phyloP scores from a whole-genome alignment of 768 basidiomycete species.

The Tricholoma sp. region DNA sequence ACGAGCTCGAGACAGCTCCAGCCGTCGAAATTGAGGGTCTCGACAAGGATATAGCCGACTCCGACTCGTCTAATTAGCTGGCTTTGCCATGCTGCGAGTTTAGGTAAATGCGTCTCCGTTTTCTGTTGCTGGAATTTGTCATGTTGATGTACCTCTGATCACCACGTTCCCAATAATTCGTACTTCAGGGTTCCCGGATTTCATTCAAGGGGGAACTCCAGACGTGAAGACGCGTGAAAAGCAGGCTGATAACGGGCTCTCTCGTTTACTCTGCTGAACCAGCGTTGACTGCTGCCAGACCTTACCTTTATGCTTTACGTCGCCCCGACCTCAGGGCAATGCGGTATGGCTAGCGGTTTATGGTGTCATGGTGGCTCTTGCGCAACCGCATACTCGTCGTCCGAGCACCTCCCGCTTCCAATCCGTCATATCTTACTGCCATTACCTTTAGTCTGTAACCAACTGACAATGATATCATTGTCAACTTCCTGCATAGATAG shows the following conservation, averaged over 20 bases:
- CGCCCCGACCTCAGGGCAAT: too few relatives aligned
- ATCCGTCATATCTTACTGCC: too few relatives aligned
- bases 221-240: neutral
- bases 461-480: too few relatives aligned
- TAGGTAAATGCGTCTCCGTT: neutral
- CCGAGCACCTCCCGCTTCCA: too few relatives aligned
- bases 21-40: slow-evolving; percentile 62
- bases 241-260: neutral
- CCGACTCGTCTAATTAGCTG: slow-evolving; percentile 27
- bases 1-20: slow-evolving; percentile 30
- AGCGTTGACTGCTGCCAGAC: neutral
- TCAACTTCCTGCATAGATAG: too few relatives aligned
- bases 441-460: too few relatives aligned
- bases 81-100: neutral
- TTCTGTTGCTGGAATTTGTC: neutral
- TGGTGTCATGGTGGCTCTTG: too few relatives aligned
- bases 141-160: neutral
- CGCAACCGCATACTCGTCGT: too few relatives aligned
- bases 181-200: neutral
- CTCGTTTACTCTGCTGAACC: neutral
- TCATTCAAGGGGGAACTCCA: neutral
- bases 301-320: neutral
- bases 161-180: neutral
- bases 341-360: too few relatives aligned
- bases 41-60: slow-evolving; percentile 18